Base-by-base conservation (phyloP, 2,329 filamentous ascomycete genomes). In the Ophiostoma perfectum region DNA sequence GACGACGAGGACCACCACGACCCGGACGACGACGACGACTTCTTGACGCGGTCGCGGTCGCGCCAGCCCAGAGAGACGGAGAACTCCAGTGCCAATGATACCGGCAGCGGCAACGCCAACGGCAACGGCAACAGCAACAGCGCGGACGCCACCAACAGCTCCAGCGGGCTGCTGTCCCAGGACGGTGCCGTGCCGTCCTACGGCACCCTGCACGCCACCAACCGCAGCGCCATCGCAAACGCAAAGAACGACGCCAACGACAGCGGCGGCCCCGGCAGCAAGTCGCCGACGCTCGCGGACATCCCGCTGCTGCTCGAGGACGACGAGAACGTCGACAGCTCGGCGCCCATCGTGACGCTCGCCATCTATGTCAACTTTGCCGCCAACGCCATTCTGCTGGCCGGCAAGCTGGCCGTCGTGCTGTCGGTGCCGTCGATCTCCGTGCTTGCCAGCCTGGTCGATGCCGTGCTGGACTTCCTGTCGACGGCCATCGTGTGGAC, bases 351-450 rank as follows among this genome's bases (percentile, higher is more conserved):
- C 65, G 92, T 97, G 65, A 90, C 88, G n/a, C 75, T 95, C 27
- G 93, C 94, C 58, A 95, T 98, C 74, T 94, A 93, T 77, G 80
- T 96, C 77, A 97, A 96, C 76, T 85, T 96, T 65, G 79, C 85
- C 36, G 93, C 92, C 69, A 97, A 97, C 75, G 81, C 87, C 2
- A 80, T 91, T 60, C 82, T 96, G 1, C 83, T 96, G 3, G 84
- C 84, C 6, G 86, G 91, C 70, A 96, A 97, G 77, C 85, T 93
- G 66, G 84, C 86, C 52, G 92, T 95, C 66, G 88, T 93, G 55
- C 75, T 92, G 45, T 85, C 92, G 66, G 92, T 93, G 0, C 91
- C 88, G 27, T 94, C 91, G 63, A 88, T 95, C 76, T 93, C 91
- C 4, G 90, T 94, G 12, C 82, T 94, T 52, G 91, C 91, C 27